A percentile compares a stretch with the other conserved stretches of the same genome.
phyloP scores from a whole-genome alignment of 179 eudicot species.

The Silene vulgaris region DNA sequence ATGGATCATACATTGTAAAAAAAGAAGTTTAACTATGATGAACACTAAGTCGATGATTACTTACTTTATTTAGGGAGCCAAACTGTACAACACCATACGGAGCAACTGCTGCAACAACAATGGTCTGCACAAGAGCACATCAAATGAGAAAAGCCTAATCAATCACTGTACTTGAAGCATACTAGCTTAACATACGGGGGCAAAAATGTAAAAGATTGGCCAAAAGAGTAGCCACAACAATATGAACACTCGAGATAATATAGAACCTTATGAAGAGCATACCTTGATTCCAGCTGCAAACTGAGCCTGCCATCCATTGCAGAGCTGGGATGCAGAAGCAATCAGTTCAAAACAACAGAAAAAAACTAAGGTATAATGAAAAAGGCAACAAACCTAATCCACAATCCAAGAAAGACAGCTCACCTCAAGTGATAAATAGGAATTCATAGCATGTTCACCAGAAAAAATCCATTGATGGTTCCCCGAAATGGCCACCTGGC shows the following conservation, averaged over 20 bases:
- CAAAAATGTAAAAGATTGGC: not conserved
- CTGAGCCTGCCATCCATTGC: conserved; percentile 67
- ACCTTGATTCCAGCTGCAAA: conserved; percentile 85
- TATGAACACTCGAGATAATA: too few species aligned
- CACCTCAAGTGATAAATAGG: conserved; percentile 54
- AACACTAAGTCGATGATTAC: conserved; percentile 19
- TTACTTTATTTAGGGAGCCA: conserved; percentile 74
- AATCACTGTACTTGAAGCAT: not conserved
- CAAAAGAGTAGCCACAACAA: not conserved
- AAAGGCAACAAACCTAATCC: not conserved
- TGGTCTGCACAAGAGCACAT: conserved; percentile 53
- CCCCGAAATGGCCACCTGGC: conserved; percentile 81
- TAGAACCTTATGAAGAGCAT: conserved; percentile 16
- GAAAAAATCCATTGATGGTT: conserved; percentile 70
- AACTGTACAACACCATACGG: conserved; percentile 81
- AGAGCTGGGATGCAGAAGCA: conserved; percentile 41
- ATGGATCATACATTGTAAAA: not conserved
- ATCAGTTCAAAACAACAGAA: conserved; percentile 3
- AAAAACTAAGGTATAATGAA: conserved; percentile 5
- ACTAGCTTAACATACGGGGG: not conserved
- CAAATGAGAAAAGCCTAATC: not conserved
- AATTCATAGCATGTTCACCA: conserved; percentile 33
- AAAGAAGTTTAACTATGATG: not conserved
- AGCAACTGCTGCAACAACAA: conserved; percentile 62
- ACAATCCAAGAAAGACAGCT: not conserved